Evolutionary conservation across 768 basidiomycete species (phyloP).

Genomic region (Leccinum uliginosum): DNA sequence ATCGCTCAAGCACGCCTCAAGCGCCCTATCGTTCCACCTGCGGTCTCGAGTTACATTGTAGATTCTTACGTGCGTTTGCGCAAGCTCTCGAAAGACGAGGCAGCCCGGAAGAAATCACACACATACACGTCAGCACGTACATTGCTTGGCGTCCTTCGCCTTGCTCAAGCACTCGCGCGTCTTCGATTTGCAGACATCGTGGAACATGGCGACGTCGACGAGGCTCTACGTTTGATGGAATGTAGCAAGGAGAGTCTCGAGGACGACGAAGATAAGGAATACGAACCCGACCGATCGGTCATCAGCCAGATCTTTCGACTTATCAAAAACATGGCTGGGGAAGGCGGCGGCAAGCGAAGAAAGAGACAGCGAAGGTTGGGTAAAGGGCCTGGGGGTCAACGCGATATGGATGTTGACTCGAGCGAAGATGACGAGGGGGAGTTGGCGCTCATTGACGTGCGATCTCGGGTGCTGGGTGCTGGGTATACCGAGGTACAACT

Average conservation of each 20-base stretch:
- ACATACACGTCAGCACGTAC: constrained; percentile 96
- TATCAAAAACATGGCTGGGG: constrained; percentile 78
- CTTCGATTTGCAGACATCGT: constrained; percentile 82
- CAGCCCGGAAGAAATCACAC: constrained; percentile 81
- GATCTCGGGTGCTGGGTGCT: constrained; percentile 76
- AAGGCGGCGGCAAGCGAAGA: constrained; percentile 36
- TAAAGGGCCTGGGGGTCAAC: constrained; percentile 64
- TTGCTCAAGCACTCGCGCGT: constrained; percentile 92
- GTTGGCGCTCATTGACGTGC: constrained; percentile 81
- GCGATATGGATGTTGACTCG: constrained; percentile 66
- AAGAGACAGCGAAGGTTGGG: constrained; percentile 55
- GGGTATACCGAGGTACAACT: constrained; percentile 92
- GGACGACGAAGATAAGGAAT: constrained; percentile 70
- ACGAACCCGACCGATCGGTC: constrained; percentile 71
- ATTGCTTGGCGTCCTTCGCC: constrained; percentile 87
- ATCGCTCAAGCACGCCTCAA: constrained; percentile 87
- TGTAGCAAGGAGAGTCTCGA: constrained; percentile 89
- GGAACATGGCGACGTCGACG: constrained; percentile 86
- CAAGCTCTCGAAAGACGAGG: constrained; percentile 88
- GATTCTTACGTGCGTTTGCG: constrained; percentile 94
- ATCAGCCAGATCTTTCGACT: constrained; percentile 85
- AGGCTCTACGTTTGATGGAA: constrained; percentile 95
- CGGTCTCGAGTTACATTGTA: constrained; percentile 90
- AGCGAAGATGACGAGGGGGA: constrained; percentile 66
- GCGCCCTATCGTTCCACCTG: constrained; percentile 84